Percentiles rank a stretch among this genome's conserved stretches.
These are phyloP conservation scores for Mucor velutinosus DNA, from an alignment of 371 early-diverging fungal species.

Conservation along the genomic window DNA sequence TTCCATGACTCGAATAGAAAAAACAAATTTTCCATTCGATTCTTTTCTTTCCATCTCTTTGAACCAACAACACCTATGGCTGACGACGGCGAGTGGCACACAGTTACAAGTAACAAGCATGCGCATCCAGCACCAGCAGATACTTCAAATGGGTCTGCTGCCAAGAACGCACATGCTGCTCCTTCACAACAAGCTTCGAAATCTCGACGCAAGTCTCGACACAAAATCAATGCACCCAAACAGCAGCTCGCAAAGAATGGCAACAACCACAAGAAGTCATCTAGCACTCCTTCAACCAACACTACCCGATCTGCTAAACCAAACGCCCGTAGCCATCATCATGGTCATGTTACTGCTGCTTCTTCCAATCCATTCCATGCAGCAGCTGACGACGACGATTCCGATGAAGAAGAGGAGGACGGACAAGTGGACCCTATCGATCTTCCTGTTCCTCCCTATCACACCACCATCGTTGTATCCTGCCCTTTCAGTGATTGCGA, in stretches of 20 bases:
- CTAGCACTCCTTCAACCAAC: neutral
- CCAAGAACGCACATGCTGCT: neutral
- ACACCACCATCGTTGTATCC: conserved; percentile 57
- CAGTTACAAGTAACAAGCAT: conserved; percentile 22
- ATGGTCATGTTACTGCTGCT: neutral
- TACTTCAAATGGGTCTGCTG: neutral
- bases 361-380: conserved; percentile 17
- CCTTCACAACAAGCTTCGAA: neutral
- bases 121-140: neutral
- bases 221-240: neutral
- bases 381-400: conserved; percentile 44
- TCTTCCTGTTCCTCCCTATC: conserved; percentile 60
- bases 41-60: neutral
- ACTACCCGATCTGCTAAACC: neutral
- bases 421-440: conserved; percentile 50
- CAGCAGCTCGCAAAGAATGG: neutral
- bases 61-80: conserved; percentile 9
- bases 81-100: conserved; percentile 40
- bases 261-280: neutral
- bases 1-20: neutral
- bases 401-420: conserved; percentile 50
- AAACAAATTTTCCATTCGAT: neutral
- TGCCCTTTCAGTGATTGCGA: conserved; percentile 59
- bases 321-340: neutral
- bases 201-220: conserved; percentile 10